Evolutionary conservation across 176 grass and related monocot species (phyloP).

Genomic region (Carex myosuroides): DNA sequence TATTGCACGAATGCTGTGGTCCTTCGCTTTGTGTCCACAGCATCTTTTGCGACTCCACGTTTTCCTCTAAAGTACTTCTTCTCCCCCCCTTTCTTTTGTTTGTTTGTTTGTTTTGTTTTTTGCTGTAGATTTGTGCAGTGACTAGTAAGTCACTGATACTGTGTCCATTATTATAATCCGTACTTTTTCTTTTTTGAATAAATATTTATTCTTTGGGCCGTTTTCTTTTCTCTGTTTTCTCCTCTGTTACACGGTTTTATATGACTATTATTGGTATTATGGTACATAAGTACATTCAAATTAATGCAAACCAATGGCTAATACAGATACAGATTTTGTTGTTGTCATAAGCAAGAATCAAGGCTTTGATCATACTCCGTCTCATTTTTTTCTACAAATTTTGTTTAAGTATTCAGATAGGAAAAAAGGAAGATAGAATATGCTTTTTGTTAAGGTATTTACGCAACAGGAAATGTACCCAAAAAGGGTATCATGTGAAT

Average conservation of each 20-base stretch:
- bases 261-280: background rate
- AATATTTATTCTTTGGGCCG: too few relatives aligned
- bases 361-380: background rate
- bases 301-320: background rate
- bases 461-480: background rate
- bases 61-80: background rate
- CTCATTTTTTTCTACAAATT: background rate
- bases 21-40: background rate
- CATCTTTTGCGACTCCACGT: background rate
- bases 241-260: background rate
- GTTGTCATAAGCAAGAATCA: background rate
- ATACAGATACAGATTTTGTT: background rate
- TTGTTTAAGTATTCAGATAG: background rate
- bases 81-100: background rate
- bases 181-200: background rate
- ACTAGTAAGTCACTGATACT: background rate
- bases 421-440: background rate
- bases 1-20: constrained; percentile 1
- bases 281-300: background rate
- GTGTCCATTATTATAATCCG: background rate
- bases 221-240: too few relatives aligned
- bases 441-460: background rate
- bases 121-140: background rate
- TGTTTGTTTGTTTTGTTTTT: background rate
- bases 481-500: background rate